These are phyloP conservation scores for Wickerhamomyces kurtzmanii DNA, from an alignment of 805 yeast genomes.

Conservation along the genomic window DNA sequence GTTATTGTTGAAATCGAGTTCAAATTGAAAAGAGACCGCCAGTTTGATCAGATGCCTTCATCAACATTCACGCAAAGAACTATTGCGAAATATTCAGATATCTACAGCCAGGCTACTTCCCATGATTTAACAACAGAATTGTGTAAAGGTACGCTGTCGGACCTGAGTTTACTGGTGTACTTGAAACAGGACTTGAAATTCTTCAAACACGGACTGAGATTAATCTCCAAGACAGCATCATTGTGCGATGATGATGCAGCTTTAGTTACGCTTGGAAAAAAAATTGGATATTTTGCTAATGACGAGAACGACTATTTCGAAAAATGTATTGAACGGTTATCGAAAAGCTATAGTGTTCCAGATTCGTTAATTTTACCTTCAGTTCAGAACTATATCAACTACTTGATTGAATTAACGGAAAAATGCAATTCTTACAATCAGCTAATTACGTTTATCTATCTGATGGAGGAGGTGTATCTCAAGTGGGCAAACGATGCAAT, in stretches of 20 bases:
- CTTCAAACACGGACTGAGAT: constrained; percentile 30
- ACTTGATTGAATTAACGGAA: constrained; percentile 21
- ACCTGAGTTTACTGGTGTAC: constrained; percentile 31
- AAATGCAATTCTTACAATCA: constrained; percentile 29
- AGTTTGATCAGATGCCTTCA: too few relatives aligned
- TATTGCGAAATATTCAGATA: too few relatives aligned
- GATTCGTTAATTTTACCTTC: constrained; percentile 15
- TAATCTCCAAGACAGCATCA: constrained; percentile 34
- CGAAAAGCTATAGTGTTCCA: constrained; percentile 11
- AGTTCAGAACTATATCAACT: constrained; percentile 27
- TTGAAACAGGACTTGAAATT: constrained; percentile 38
- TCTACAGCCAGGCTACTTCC: too few relatives aligned
- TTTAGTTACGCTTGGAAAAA: constrained; percentile 32
- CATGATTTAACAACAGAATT: constrained; percentile 34
- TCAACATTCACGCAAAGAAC: too few relatives aligned
- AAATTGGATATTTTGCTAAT: constrained; percentile 38
- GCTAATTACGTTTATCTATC: constrained; percentile 31
- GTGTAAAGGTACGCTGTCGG: constrained; percentile 34
- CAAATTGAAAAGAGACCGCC: too few relatives aligned
- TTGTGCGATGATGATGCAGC: constrained; percentile 28
- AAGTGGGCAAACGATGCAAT: constrained; percentile 39
- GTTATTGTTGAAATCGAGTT: too few relatives aligned
- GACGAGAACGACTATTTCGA: constrained; percentile 40
- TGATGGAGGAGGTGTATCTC: constrained; percentile 40
- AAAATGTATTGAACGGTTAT: constrained; percentile 19